phyloP scores from a whole-genome alignment of 2,329 filamentous ascomycete species.

The Nannizziopsis barbatae region DNA sequence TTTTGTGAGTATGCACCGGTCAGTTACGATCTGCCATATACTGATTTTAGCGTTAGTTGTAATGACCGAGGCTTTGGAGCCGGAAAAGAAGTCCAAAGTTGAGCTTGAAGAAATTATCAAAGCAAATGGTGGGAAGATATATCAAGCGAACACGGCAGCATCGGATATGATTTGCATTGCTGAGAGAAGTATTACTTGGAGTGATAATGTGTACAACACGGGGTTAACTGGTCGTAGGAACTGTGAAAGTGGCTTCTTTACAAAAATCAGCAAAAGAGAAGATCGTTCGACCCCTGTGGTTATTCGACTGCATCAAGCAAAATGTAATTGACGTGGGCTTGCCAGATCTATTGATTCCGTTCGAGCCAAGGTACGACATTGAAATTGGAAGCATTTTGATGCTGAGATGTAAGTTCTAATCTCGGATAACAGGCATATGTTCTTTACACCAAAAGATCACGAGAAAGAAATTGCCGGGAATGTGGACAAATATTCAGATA shows the following conservation, averaged over 20 bases:
- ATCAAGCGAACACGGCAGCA: constrained; percentile 57
- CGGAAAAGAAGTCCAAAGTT: constrained; percentile 61
- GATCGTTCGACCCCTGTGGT: constrained; percentile 70
- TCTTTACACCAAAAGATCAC: constrained; percentile 52
- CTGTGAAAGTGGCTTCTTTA: constrained; percentile 71
- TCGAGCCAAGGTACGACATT: constrained; percentile 40
- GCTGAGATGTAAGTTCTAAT: not conserved
- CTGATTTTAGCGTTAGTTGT: constrained; percentile 39
- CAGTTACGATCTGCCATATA: constrained; percentile 7
- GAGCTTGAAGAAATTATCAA: constrained; percentile 75
- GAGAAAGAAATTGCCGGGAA: constrained; percentile 47
- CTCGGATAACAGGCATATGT: constrained; percentile 50
- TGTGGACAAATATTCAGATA: constrained; percentile 70
- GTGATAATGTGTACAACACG: not conserved
- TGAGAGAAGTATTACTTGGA: constrained; percentile 49
- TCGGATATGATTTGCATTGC: constrained; percentile 60
- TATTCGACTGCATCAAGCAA: constrained; percentile 65
- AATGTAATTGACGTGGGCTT: constrained; percentile 44
- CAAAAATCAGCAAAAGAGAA: constrained; percentile 60
- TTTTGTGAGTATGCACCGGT: constrained; percentile 48
- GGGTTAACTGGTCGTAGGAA: constrained; percentile 24
- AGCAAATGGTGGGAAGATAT: constrained; percentile 66
- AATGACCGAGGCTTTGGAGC: constrained; percentile 46
- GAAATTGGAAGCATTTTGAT: not conserved
- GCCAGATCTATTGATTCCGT: constrained; percentile 51